phyloP scores from a whole-genome alignment of 345 rosid species.

The Salix purpurea region DNA sequence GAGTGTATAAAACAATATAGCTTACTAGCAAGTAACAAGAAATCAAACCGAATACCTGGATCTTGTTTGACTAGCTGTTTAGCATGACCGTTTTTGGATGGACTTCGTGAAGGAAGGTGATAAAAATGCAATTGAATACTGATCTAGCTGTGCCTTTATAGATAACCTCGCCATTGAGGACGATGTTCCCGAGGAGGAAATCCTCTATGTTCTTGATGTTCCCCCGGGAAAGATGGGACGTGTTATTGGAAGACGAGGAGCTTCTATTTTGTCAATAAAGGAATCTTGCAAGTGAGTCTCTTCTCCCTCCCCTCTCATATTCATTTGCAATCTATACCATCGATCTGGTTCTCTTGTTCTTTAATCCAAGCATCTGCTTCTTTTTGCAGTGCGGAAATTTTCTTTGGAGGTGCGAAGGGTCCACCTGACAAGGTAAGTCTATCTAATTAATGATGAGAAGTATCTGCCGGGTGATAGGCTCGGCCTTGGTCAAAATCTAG shows the following conservation, averaged over 20 bases:
- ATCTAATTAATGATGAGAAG: not conserved
- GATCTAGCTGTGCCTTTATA: conserved; percentile 22
- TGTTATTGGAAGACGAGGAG: conserved; percentile 82
- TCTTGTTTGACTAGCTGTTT: not conserved
- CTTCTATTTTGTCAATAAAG: conserved; percentile 72
- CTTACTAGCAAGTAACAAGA: not conserved
- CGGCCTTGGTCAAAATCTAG: not conserved
- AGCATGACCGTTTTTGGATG: not conserved
- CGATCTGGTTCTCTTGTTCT: conserved; percentile 5
- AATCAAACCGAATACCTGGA: too few relatives aligned
- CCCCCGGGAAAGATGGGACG: conserved; percentile 92
- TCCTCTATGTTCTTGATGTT: conserved; percentile 75
- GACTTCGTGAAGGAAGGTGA: not conserved
- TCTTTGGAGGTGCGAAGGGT: conserved; percentile 74
- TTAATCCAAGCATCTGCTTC: conserved; percentile 2
- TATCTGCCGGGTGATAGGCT: not conserved
- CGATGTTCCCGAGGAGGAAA: conserved; percentile 59
- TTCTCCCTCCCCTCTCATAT: not conserved
- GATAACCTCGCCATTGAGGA: conserved; percentile 46
- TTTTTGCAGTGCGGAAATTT: conserved; percentile 73
- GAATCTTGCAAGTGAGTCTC: conserved; percentile 69
- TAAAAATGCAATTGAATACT: not conserved
- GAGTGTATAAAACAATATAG: not conserved
- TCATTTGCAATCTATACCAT: not conserved
- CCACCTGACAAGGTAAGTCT: conserved; percentile 87